Evolutionary conservation across 2,329 filamentous ascomycete genomes (phyloP), one percentile per base, ranked within the genome.

Genomic region (Arthroderma sp.): DNA sequence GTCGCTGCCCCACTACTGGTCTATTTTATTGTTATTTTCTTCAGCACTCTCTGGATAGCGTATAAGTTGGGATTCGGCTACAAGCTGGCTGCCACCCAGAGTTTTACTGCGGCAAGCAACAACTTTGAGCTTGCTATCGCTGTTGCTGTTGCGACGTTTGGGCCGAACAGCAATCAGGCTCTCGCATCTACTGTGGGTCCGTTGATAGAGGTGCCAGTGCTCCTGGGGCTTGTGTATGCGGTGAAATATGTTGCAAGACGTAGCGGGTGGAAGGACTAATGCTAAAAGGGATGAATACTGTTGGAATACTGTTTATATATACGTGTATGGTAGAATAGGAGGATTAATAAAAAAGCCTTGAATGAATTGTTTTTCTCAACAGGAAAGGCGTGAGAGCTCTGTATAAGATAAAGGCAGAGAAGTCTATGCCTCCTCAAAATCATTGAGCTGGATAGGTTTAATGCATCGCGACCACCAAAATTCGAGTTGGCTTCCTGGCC

Each of bases 61-160:
- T 69, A 72, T 40, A 72, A 69, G n/a, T 64, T 82, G n/a, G 82
- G 85, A 0, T 87, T 87, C 47, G 78, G 77, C 0, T 93, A 93
- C 58, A 72, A 72, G 32, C 60, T 87, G 1, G 73, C 75, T 1
- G 72, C 74, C 7, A 89, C 86, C 1, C 86, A 93, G 64, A 87
- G 83, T 57, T 91, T 94, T 55, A 93, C 85, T 0, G 88, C 86
- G 0, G 83, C 85, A 1, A 94, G 86, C 60, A 94, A 94, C 58
- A 94, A 94, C 59, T 94, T 94, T 56, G 87, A 94, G 66, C 68
- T 94, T 27, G 86, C 87, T 0, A 94, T 94, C 63, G 86, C 86
- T 0, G 86, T 94, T 0, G 84, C 84, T 0, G 80, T 94, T 3
- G 82, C 86, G 0, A 82, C 82, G 0, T 94, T 83, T 63, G 87